These are phyloP conservation scores for Phytophthora chlamydospora DNA, from an alignment of 352 stramenopile genomes.

Conservation along the genomic window DNA sequence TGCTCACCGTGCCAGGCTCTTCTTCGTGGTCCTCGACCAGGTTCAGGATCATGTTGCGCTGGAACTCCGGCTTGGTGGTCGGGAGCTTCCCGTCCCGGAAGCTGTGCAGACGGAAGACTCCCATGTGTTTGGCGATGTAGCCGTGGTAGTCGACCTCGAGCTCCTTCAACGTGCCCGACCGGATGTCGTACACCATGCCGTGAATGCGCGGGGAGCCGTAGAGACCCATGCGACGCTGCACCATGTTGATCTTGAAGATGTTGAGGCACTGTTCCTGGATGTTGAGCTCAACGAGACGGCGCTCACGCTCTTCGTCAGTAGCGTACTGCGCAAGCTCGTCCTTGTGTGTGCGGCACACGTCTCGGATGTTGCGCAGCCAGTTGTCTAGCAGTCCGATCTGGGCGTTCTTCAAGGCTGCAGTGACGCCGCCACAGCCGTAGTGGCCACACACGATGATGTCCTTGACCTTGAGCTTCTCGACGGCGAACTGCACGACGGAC, in stretches of 20 bases:
- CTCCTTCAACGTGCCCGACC: conserved; percentile 62
- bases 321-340: conserved; percentile 27
- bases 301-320: conserved; percentile 36
- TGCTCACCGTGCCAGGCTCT: conserved; percentile 51
- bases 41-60: conserved; percentile 61
- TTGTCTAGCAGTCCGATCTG: conserved; percentile 87
- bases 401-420: conserved; percentile 76
- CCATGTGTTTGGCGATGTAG: conserved; percentile 52
- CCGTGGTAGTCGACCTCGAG: conserved; percentile 64
- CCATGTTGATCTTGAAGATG: conserved; percentile 87
- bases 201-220: conserved; percentile 77
- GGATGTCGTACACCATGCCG: conserved; percentile 76
- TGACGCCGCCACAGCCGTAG: conserved; percentile 91
- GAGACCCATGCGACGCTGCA: conserved; percentile 69
- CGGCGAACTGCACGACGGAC: conserved; percentile 70
- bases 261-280: conserved; percentile 87
- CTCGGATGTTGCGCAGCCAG: conserved; percentile 92
- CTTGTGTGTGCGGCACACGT: conserved; percentile 47
- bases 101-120: conserved; percentile 57
- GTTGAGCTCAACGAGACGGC: conserved; percentile 79
- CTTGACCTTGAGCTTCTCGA: conserved; percentile 90
- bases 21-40: conserved; percentile 67
- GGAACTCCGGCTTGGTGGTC: conserved; percentile 52
- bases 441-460: conserved; percentile 93
- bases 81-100: conserved; percentile 63